Percentiles rank a stretch among this genome's conserved stretches.
phyloP scores from a whole-genome alignment of 495 filamentous ascomycete genomes.

The Viridothelium virens region DNA sequence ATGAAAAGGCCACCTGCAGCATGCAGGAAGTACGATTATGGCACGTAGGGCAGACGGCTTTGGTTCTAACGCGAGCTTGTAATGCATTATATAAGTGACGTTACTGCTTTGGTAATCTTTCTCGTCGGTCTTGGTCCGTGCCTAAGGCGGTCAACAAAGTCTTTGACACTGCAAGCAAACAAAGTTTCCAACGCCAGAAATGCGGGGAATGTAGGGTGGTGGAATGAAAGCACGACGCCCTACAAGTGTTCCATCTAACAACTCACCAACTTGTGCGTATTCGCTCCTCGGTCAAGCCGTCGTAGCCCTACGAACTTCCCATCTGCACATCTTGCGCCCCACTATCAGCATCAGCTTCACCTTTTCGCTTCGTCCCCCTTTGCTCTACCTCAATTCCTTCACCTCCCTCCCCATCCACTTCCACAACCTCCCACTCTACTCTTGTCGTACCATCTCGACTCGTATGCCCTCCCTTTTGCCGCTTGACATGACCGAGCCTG shows the following conservation, averaged over 20 bases:
- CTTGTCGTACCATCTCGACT: slow-evolving; percentile 47
- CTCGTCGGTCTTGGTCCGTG: too few species aligned
- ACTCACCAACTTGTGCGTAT: too few species aligned
- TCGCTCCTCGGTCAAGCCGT: too few species aligned
- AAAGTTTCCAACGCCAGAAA: not conserved
- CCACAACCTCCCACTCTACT: slow-evolving; percentile 78
- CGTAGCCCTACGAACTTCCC: not conserved
- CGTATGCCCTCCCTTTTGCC: slow-evolving; percentile 47
- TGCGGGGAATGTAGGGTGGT: not conserved
- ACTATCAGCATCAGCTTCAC: not conserved
- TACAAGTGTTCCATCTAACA: not conserved
- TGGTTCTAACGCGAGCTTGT: too few species aligned
- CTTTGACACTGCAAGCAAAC: not conserved
- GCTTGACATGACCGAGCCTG: slow-evolving; percentile 56
- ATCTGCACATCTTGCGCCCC: slow-evolving; percentile 4
- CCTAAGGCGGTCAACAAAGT: too few species aligned
- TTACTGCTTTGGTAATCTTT: too few species aligned
- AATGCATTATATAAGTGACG: too few species aligned
- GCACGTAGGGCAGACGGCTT: not conserved
- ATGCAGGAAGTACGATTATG: not conserved
- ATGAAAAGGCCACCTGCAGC: not conserved
- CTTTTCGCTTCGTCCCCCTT: not conserved
- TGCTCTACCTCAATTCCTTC: slow-evolving; percentile 22
- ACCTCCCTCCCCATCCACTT: slow-evolving; percentile 40
- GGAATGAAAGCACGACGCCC: not conserved